Conservation (phyloP, 352 stramenopile species). For the Phytophthora capsici region DNA sequence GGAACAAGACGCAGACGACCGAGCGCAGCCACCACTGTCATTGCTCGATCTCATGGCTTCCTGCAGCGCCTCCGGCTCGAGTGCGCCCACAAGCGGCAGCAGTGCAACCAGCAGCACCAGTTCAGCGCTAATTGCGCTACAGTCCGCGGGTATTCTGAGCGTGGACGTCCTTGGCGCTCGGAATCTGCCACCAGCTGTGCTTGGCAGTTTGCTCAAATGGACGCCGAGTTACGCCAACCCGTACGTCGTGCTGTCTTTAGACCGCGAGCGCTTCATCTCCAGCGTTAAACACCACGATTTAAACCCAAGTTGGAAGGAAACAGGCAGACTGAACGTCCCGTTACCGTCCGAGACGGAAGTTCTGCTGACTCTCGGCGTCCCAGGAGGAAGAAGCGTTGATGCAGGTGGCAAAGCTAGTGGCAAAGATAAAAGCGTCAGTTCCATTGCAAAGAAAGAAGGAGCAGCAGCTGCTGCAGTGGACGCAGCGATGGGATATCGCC, state of each 20-base stretch:
- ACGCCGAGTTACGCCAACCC: constrained; percentile 72
- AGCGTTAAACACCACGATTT: constrained; percentile 55
- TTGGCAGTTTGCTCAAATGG: constrained; percentile 74
- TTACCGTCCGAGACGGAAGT: constrained; percentile 67
- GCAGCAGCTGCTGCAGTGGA: constrained; percentile 18
- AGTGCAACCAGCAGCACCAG: constrained; percentile 13
- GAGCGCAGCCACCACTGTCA: constrained; percentile 5
- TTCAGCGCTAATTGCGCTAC: constrained; percentile 1
- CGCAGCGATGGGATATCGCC: constrained; percentile 32
- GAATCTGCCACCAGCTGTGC: constrained; percentile 62
- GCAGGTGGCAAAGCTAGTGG: constrained; percentile 12
- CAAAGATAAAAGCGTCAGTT: constrained; percentile 16
- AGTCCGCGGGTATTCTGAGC: constrained; percentile 50
- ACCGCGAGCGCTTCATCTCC: constrained; percentile 60
- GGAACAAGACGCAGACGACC: constrained; percentile 25
- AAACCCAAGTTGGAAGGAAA: constrained; percentile 76
- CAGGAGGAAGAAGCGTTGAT: constrained; percentile 26
- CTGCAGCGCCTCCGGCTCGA: constrained; percentile 26
- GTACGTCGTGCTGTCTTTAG: constrained; percentile 65
- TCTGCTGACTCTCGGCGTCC: constrained; percentile 46
- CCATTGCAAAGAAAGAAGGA: constrained; percentile 25
- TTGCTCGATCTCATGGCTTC: constrained; percentile 45
- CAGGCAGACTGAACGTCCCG: constrained; percentile 53
- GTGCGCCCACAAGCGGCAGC: constrained; percentile 9
- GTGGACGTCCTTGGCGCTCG: constrained; percentile 67